Conservation (phyloP, 768 basidiomycete species). For the Rhodotorula taiwanensis region DNA sequence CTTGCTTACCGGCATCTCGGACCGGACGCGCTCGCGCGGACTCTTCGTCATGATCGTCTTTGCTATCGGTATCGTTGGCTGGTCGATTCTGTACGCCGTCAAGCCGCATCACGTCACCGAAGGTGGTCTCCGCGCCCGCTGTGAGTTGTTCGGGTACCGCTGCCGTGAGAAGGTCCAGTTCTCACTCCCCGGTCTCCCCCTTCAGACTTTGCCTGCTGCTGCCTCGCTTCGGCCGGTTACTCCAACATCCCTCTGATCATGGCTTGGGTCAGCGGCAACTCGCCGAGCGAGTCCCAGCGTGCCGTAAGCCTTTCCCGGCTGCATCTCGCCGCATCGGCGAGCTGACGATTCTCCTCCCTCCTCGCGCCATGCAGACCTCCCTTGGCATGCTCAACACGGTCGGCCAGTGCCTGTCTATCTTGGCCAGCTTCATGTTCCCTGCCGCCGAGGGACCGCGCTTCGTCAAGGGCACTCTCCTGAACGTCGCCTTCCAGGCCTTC, state of each 20-base stretch:
- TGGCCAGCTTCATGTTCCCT: constrained; percentile 45
- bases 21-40: constrained; percentile 27
- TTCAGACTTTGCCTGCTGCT: constrained; percentile 46
- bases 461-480: constrained; percentile 44
- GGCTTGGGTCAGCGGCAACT: constrained; percentile 44
- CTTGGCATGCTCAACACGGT: constrained; percentile 47
- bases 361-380: neutral
- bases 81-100: constrained; percentile 42
- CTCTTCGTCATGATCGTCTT: constrained; percentile 42
- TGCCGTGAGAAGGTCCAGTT: neutral
- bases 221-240: constrained; percentile 40
- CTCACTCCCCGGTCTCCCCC: no score
- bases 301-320: constrained; percentile 37
- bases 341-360: constrained; percentile 2
- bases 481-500: constrained; percentile 45
- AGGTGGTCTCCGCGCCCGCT: constrained; percentile 42
- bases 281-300: constrained; percentile 43
- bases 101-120: constrained; percentile 34
- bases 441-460: constrained; percentile 43
- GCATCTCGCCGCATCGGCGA: neutral
- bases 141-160: neutral
- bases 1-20: constrained; percentile 26
- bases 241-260: constrained; percentile 30
- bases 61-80: constrained; percentile 45
- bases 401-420: constrained; percentile 44